phyloP scores from a whole-genome alignment of 208 protist genomes.

The Giardia duodenalis region DNA sequence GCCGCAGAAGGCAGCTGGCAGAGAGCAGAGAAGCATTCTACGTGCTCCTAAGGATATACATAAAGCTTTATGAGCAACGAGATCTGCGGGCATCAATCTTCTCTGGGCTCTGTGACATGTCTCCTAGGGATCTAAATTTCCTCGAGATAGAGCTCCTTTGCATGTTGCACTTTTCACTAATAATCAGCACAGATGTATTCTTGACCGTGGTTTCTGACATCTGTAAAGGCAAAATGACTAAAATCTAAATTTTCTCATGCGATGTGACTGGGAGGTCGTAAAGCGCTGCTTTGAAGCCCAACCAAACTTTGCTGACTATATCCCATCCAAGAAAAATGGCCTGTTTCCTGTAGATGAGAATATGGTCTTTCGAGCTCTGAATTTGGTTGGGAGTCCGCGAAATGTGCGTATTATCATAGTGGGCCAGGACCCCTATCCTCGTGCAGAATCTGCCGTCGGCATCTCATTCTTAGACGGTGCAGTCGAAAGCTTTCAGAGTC shows the following conservation, averaged over 20 bases:
- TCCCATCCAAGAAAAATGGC: background rate
- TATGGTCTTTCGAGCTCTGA: background rate
- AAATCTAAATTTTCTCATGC: background rate
- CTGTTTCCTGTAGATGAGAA: background rate
- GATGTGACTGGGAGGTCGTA: background rate
- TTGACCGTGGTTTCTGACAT: background rate
- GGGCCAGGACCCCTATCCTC: conserved; percentile 11
- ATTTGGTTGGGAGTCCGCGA: background rate
- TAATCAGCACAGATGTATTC: background rate
- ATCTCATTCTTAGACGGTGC: background rate
- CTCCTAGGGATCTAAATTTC: background rate
- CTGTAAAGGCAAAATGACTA: background rate
- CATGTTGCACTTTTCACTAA: background rate
- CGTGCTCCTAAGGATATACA: background rate
- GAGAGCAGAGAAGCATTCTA: no score
- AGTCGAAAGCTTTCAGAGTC: background rate
- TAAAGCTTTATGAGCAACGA: background rate
- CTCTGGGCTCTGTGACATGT: background rate
- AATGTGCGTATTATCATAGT: background rate
- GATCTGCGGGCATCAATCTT: background rate
- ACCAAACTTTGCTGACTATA: background rate
- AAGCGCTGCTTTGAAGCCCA: background rate
- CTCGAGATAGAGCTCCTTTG: background rate
- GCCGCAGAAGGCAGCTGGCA: no score
- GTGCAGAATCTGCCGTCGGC: background rate